Conservation (phyloP, 2,329 filamentous ascomycete species). For the Sclerotinia glacialis region DNA sequence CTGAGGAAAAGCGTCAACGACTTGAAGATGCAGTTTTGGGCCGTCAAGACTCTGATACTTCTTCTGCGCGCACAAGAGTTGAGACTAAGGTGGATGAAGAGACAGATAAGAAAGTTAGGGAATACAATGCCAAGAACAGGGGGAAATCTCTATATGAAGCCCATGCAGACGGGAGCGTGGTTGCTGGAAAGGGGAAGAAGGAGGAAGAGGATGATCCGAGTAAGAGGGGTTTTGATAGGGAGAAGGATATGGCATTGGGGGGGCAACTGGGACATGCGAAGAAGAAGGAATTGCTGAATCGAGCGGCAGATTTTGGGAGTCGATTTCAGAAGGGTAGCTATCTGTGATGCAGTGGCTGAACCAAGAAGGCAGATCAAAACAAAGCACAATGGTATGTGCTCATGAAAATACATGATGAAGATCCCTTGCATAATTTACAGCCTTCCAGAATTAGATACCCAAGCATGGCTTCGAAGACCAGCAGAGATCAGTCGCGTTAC, state of each 20-base stretch:
- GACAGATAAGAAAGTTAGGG: constrained; percentile 51
- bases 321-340: constrained; percentile 47
- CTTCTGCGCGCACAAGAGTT: constrained; percentile 25
- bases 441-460: background rate
- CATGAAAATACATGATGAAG: background rate
- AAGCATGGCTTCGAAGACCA: background rate
- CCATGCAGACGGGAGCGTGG: constrained; percentile 43
- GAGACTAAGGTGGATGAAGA: constrained; percentile 42
- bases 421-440: background rate
- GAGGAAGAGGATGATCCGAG: constrained; percentile 84
- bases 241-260: constrained; percentile 87
- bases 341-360: constrained; percentile 43
- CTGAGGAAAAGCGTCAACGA: constrained; percentile 78
- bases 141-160: constrained; percentile 58
- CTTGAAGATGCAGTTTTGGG: constrained; percentile 81
- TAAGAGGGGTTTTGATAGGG: constrained; percentile 79
- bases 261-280: constrained; percentile 70
- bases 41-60: constrained; percentile 43
- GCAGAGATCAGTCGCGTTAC: background rate
- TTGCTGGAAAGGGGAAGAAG: constrained; percentile 29
- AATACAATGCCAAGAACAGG: constrained; percentile 56
- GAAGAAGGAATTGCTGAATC: constrained; percentile 73
- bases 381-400: background rate
- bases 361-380: background rate
- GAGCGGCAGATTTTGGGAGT: constrained; percentile 72